Conservation (phyloP, 768 basidiomycete species). For the Daedaleopsis nitida region DNA sequence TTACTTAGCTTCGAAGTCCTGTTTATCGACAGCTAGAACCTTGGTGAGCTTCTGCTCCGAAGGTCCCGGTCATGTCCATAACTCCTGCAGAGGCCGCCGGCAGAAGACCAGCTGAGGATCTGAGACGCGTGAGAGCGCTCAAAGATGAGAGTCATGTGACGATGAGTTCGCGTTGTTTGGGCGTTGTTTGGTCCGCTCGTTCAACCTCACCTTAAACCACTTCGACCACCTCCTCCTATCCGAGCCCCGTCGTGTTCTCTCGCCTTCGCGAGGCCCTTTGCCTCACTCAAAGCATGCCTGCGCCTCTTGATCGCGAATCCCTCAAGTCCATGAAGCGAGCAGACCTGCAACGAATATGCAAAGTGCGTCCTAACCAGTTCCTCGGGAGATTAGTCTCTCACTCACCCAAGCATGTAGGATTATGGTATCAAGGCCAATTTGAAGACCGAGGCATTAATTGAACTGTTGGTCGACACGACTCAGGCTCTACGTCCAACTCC, state of each 20-base stretch:
- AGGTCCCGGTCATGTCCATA: too few relatives aligned
- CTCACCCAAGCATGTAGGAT: constrained; percentile 46
- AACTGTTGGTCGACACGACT: constrained; percentile 60
- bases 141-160: constrained; percentile 35
- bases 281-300: constrained; percentile 40
- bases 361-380: constrained; percentile 42
- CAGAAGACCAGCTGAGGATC: too few relatives aligned
- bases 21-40: too few relatives aligned
- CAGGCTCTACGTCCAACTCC: constrained; percentile 25
- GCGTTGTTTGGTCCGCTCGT: constrained; percentile 53
- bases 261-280: neutral
- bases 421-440: constrained; percentile 82
- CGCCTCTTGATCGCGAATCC: constrained; percentile 43
- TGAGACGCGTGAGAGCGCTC: neutral
- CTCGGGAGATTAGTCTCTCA: neutral
- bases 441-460: constrained; percentile 78
- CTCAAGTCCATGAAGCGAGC: constrained; percentile 55
- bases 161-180: constrained; percentile 35
- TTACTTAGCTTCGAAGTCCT: too few relatives aligned
- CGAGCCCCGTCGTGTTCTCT: neutral
- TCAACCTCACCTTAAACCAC: constrained; percentile 37
- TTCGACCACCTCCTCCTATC: constrained; percentile 2
- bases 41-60: too few relatives aligned
- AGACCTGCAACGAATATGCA: constrained; percentile 62
- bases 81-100: too few relatives aligned